Conservation (phyloP, 495 filamentous ascomycete species). For the Aspergillus conjunctus region DNA sequence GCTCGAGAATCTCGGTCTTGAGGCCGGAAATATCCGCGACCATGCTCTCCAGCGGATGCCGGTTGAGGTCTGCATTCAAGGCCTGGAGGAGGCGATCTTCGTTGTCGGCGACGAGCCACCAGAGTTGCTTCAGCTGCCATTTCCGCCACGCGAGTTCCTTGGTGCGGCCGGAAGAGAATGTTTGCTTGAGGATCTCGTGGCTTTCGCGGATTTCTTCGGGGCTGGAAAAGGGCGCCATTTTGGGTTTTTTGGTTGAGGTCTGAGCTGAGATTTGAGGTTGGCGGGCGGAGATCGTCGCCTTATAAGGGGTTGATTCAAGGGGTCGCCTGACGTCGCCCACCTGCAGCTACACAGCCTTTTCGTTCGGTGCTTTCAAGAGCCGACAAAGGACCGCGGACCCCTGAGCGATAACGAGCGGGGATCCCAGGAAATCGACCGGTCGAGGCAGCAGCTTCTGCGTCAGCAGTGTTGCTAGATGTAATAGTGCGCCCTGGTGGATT, state of each 20-base stretch:
- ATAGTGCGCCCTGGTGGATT: no score
- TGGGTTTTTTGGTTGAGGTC: not conserved
- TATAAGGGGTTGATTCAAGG: no score
- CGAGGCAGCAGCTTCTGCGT: no score
- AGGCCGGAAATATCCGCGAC: not conserved
- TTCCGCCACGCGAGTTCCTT: not conserved
- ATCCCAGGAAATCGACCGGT: no score
- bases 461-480: no score
- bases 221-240: not conserved
- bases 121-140: slow-evolving; percentile 1
- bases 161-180: not conserved
- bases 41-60: not conserved
- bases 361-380: no score
- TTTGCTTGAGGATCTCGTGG: not conserved
- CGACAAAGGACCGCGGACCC: no score
- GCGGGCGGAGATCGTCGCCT: no score
- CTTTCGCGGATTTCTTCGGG: not conserved
- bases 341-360: no score
- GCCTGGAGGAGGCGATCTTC: not conserved
- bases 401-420: no score
- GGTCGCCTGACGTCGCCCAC: no score
- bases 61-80: not conserved
- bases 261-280: no score
- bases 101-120: slow-evolving; percentile 1
- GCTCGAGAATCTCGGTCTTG: not conserved